A percentile compares a stretch with the other conserved stretches of the same genome.
These are phyloP conservation scores for Rosa multiflora DNA, from an alignment of 306 rosid species.

Conservation along the genomic window DNA sequence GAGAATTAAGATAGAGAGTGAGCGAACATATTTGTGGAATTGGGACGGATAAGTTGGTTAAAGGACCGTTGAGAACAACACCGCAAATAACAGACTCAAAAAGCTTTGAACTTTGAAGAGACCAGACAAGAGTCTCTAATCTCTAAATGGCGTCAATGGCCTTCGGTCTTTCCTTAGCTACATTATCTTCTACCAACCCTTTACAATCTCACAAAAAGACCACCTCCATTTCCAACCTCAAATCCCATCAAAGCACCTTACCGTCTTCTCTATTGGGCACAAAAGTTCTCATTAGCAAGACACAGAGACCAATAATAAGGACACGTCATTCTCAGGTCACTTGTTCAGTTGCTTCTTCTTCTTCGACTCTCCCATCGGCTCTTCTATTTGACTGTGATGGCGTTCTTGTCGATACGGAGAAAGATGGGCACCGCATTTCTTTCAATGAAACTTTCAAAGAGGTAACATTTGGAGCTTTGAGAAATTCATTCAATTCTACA, in stretches of 20 bases:
- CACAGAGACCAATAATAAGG: slow-evolving; percentile 15
- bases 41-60: slow-evolving; percentile 7
- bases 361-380: slow-evolving; percentile 73
- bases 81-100: background rate
- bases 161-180: slow-evolving; percentile 51
- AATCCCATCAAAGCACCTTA: slow-evolving; percentile 33
- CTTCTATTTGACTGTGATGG: slow-evolving; percentile 97
- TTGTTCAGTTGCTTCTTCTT: slow-evolving; percentile 58
- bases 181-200: slow-evolving; percentile 42
- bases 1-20: background rate
- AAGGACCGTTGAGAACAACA: slow-evolving; percentile 7
- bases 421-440: slow-evolving; percentile 92
- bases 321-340: slow-evolving; percentile 29
- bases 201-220: slow-evolving; percentile 27
- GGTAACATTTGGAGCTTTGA: slow-evolving; percentile 34
- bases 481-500: slow-evolving; percentile 3
- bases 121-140: background rate
- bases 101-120: slow-evolving; percentile 1
- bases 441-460: slow-evolving; percentile 90
- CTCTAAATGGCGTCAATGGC: slow-evolving; percentile 55
- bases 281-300: slow-evolving; percentile 22
- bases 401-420: slow-evolving; percentile 95
- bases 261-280: slow-evolving; percentile 44
- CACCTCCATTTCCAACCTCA: slow-evolving; percentile 31
- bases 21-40: background rate